Evolutionary conservation across 192 early-diverging fungal genomes (phyloP), one percentile per base, ranked within the genome.

Genomic region (Backusella circina): DNA sequence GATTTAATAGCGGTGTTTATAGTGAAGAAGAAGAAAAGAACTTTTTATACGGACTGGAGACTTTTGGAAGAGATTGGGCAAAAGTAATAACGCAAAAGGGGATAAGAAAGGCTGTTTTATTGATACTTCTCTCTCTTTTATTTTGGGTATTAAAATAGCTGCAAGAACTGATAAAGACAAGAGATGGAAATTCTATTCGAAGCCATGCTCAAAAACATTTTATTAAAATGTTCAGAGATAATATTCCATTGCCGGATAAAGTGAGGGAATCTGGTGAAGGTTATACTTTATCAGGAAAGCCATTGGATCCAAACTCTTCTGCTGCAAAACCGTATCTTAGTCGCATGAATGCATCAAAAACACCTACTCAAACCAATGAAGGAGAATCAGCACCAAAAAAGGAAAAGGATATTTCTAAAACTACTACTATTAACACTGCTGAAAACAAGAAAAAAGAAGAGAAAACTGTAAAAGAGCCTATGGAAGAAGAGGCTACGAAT

Each of bases 131-230:
- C 33, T 70, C 32, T 73, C 13, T 31, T 15, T 67, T 38, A 33
- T 13, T 66, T 15, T 51, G n/a, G 30, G 8, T 64, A 10, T 39
- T 71, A 41, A 47, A n/a, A 47, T n/a, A 93, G 92, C 77, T 93
- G 28, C 87, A 90, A 15, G 81, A 86, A 28, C 88, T 95, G 69
- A 90, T 97, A 16, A 86, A 71, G 32, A 97, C 95, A 9, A 84
- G 96, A 47, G 93, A 95, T 72, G 57, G 90, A 61, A 93, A 95
- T 77, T 93, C 94, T 18, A 93, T 97, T 71, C 86, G 95, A 71
- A 93, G 92, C 70, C 96, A 96, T 77, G 94, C 95, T 39, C 95
- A 96, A 84, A 96, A 96, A 79, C 91, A 95, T 78, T 95, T 97
- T 75, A 96, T 96, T 81, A 94, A 95, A 78, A 82, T 97, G 77